A percentile compares a stretch with the other conserved stretches of the same genome.
phyloP scores from a whole-genome alignment of 2,329 filamentous ascomycete genomes.

The Ilyonectria sp. region DNA sequence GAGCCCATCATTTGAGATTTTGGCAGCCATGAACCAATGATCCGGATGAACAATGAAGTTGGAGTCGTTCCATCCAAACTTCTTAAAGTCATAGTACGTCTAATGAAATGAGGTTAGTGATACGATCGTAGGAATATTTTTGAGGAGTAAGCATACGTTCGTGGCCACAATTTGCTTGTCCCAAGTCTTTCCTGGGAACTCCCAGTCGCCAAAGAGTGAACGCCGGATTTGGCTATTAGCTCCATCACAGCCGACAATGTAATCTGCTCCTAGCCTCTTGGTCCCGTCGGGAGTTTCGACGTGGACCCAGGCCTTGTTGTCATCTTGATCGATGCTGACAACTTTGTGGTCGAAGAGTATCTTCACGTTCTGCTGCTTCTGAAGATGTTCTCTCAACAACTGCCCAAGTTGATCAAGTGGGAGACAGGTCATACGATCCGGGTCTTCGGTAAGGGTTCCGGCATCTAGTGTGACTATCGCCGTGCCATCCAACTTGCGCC shows the following conservation, averaged over 20 bases:
- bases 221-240: slow-evolving; percentile 4
- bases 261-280: not conserved
- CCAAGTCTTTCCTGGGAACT: slow-evolving; percentile 15
- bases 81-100: slow-evolving; percentile 74
- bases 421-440: slow-evolving; percentile 2
- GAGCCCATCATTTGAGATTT: slow-evolving; percentile 70
- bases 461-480: not conserved
- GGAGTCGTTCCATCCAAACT: slow-evolving; percentile 67
- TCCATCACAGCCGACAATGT: slow-evolving; percentile 13
- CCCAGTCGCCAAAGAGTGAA: slow-evolving; percentile 6
- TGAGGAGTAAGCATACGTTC: not conserved
- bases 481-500: slow-evolving; percentile 8
- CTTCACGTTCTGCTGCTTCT: not conserved
- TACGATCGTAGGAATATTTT: not conserved
- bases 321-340: not conserved
- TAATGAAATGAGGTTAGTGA: slow-evolving; percentile 43
- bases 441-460: not conserved
- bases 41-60: slow-evolving; percentile 75
- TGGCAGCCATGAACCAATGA: slow-evolving; percentile 73
- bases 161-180: slow-evolving; percentile 7
- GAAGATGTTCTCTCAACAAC: not conserved
- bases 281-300: not conserved
- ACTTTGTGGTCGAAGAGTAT: slow-evolving; percentile 5
- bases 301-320: slow-evolving; percentile 1
- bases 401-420: not conserved